Conservation (phyloP, 2,329 filamentous ascomycete species). For the Xylariaceae sp. region DNA sequence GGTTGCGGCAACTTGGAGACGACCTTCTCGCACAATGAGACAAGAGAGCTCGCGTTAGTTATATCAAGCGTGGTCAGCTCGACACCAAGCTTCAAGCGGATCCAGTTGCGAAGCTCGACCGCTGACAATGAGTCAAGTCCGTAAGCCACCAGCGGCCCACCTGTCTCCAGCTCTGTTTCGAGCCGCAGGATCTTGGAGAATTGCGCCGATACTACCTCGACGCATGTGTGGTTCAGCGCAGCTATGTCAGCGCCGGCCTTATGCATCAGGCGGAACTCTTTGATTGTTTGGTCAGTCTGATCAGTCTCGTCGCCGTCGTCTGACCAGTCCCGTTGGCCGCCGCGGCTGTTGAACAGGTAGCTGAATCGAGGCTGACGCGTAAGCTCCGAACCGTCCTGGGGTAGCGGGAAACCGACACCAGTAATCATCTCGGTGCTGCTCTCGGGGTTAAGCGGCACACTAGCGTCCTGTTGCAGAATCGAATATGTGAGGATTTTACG, state of each 20-base stretch:
- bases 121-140: constrained; percentile 37
- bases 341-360: too few species aligned
- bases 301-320: too few species aligned
- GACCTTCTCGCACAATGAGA: constrained; percentile 34
- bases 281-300: background rate
- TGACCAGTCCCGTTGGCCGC: too few species aligned
- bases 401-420: too few species aligned
- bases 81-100: constrained; percentile 24
- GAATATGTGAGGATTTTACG: too few species aligned
- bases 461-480: too few species aligned
- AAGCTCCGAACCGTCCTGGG: too few species aligned
- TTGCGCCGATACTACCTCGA: constrained; percentile 28
- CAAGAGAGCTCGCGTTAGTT: constrained; percentile 30
- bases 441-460: too few species aligned
- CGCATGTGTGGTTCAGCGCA: background rate
- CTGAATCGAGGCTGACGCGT: too few species aligned
- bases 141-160: constrained; percentile 31
- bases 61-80: constrained; percentile 36
- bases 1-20: too few species aligned
- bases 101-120: constrained; percentile 36
- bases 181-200: constrained; percentile 32
- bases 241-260: too few species aligned
- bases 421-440: too few species aligned
- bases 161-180: constrained; percentile 28
- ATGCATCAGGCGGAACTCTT: background rate